Conservation (phyloP, 257 asterid genomes). For the Solanum okadae region DNA sequence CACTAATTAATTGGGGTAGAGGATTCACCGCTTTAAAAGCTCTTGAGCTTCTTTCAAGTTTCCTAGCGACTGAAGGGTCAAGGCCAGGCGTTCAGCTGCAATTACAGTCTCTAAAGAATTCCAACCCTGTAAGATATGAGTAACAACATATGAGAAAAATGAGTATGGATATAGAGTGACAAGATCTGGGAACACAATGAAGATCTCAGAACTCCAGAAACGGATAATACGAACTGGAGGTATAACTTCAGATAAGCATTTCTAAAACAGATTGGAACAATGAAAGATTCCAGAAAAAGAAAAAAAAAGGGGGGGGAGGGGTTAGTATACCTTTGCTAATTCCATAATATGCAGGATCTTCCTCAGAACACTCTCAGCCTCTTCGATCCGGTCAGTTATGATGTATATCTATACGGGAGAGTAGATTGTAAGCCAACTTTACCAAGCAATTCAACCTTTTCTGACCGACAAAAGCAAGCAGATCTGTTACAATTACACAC, state of each 20-base stretch:
- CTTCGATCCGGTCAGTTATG: conserved; percentile 46
- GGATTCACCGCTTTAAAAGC: conserved; percentile 58
- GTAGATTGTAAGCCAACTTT: background rate
- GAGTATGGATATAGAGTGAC: background rate
- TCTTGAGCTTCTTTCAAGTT: conserved; percentile 67
- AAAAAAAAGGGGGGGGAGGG: background rate
- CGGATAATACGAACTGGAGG: background rate
- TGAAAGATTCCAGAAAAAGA: background rate
- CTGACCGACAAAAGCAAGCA: background rate
- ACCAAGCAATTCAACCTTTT: background rate
- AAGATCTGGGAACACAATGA: background rate
- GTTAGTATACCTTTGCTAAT: conserved; percentile 53
- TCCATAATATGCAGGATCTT: conserved; percentile 71
- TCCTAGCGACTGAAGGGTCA: conserved; percentile 56
- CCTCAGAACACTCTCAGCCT: conserved; percentile 65
- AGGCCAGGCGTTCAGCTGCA: conserved; percentile 86
- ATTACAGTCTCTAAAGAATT: conserved; percentile 59
- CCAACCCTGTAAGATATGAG: conserved; percentile 61
- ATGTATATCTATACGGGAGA: conserved; percentile 39
- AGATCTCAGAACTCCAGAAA: background rate
- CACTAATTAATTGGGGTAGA: conserved; percentile 3
- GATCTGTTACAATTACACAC: background rate
- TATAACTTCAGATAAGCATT: background rate
- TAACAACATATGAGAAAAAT: background rate
- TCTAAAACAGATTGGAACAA: background rate